Conservation (phyloP, 805 yeast genomes). For the Candida dajiaensis region DNA sequence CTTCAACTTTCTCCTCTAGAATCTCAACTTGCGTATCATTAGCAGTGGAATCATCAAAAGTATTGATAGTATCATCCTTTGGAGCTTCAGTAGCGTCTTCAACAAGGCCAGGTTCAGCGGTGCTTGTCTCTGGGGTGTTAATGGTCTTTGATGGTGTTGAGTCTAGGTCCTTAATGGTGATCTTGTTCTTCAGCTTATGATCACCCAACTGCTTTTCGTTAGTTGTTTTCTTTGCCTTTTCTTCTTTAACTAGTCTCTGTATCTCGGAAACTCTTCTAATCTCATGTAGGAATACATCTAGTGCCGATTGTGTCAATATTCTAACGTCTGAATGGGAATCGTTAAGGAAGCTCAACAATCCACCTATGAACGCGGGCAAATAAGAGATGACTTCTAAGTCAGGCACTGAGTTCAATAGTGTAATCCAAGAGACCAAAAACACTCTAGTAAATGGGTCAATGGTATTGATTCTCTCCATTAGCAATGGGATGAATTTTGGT, state of each 20-base stretch:
- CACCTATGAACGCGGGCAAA: constrained; percentile 85
- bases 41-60: neutral
- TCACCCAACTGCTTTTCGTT: constrained; percentile 4
- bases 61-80: neutral
- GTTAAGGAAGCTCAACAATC: constrained; percentile 70
- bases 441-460: constrained; percentile 89
- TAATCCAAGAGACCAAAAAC: constrained; percentile 90
- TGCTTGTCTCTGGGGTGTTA: neutral
- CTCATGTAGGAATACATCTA: constrained; percentile 73
- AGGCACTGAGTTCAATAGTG: constrained; percentile 88
- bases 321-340: constrained; percentile 85
- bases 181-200: constrained; percentile 11
- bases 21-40: neutral
- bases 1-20: neutral
- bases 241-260: constrained; percentile 42
- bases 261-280: constrained; percentile 71
- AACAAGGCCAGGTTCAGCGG: neutral
- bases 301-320: constrained; percentile 72
- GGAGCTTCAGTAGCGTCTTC: neutral
- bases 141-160: constrained; percentile 21
- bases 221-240: constrained; percentile 11
- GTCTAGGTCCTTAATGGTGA: constrained; percentile 16
- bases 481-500: constrained; percentile 83
- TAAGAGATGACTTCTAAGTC: constrained; percentile 83
- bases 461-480: constrained; percentile 86